A percentile compares a stretch with the other conserved stretches of the same genome.
Conservation (phyloP, 2,329 filamentous ascomycete species). For the Aaosphaeria arxii region DNA sequence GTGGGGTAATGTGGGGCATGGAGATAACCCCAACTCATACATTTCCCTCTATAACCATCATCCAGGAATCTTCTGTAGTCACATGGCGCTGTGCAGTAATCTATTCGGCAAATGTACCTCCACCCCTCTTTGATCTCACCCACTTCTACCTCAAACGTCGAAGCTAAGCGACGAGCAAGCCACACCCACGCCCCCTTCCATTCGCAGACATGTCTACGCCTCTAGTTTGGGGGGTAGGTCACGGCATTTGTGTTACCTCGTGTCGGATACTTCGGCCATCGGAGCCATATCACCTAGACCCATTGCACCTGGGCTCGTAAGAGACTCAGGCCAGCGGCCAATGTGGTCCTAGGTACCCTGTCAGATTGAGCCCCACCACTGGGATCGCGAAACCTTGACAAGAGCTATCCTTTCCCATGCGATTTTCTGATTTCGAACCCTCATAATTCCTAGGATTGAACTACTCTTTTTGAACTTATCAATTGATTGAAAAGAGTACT, state of each 20-base stretch:
- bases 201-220: too few species aligned
- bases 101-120: conserved; percentile 15
- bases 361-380: conserved; percentile 12
- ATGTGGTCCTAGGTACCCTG: conserved; percentile 1
- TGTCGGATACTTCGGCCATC: conserved; percentile 4
- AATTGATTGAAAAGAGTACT: neutral
- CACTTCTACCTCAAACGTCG: too few species aligned
- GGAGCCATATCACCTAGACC: conserved; percentile 15
- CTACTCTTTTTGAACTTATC: neutral
- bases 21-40: neutral
- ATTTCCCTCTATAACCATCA: neutral
- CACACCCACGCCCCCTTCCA: too few species aligned
- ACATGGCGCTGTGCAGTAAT: conserved; percentile 5
- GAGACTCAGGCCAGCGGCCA: neutral
- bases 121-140: conserved; percentile 3
- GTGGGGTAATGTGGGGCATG: neutral
- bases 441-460: conserved; percentile 3
- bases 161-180: too few species aligned
- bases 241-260: conserved; percentile 12
- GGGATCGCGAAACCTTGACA: neutral
- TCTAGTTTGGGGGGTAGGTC: neutral
- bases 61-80: neutral
- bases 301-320: conserved; percentile 12
- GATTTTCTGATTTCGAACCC: too few species aligned
- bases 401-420: too few species aligned